Evolutionary conservation across 495 filamentous ascomycete species (phyloP).

Genomic region (Mytilinidion resinicola): DNA sequence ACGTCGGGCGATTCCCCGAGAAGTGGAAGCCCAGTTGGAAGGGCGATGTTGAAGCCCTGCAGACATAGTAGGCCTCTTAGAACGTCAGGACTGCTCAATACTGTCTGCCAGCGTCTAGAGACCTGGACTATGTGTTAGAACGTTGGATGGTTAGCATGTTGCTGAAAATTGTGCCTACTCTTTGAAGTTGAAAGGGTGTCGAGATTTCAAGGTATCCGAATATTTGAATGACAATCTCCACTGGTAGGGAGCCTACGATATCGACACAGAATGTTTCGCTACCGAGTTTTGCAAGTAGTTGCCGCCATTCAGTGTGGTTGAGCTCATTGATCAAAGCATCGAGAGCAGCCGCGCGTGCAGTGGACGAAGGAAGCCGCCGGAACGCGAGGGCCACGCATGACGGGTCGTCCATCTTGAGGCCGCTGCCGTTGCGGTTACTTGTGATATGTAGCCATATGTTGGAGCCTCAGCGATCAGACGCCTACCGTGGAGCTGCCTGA

Average conservation of each 20-base stretch:
- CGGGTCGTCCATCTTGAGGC: neutral
- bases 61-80: neutral
- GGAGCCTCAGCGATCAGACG: no score
- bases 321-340: constrained; percentile 9
- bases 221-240: constrained; percentile 17
- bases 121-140: constrained; percentile 7
- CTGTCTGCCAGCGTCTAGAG: constrained; percentile 12
- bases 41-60: no score
- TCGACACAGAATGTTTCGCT: constrained; percentile 14
- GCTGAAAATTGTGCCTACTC: constrained; percentile 3
- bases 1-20: neutral
- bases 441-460: no score
- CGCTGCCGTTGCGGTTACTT: no score
- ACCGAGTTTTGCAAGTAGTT: constrained; percentile 1
- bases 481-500: no score
- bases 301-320: constrained; percentile 13
- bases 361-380: neutral
- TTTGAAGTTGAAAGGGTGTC: constrained; percentile 11
- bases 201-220: constrained; percentile 22
- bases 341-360: constrained; percentile 4
- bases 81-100: constrained; percentile 6
- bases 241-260: constrained; percentile 18
- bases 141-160: no score
- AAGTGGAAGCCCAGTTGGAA: neutral
- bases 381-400: constrained; percentile 7